Evolutionary conservation across 306 rosid species (phyloP), one percentile per base, ranked within the genome.

Genomic region (Quercus dentata): DNA sequence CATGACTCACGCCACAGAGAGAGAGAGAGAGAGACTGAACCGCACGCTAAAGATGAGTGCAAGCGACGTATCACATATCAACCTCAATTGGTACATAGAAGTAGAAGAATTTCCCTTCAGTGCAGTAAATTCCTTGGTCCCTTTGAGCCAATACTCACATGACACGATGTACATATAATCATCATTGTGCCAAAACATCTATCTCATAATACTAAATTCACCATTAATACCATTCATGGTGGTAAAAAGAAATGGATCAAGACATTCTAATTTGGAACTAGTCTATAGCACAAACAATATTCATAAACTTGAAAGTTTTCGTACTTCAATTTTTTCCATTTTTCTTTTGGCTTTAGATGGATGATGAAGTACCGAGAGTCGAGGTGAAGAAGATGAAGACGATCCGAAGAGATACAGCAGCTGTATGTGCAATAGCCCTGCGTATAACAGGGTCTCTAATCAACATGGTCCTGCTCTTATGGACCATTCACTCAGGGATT

Each of bases 401-500:
- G 77, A 71, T 54, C 23, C 25, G 65, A 3, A 62, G 46, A 21
- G 68, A 76, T 63, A 31, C 3, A 49, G 71, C 35, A 51, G 28
- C 15, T 65, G 38, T 81, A 4, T 58, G 56, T 58, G 82, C 78
- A 49, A 82, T 77, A 21, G 76, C 78, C 15, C 51, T 81, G 68
- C 82, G 73, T 7, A 64, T 79, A 68, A 33, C 69, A 17, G 80
- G 80, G 44, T 78, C 82, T 76, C 74, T 88, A 28, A 35, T 82
- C 51, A 83, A 86, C 35, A 76, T 83, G 62, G 56, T 76, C 18
- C 19, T 82, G 49, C 80, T 91, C 72, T 35, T 82, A 30, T 80
- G 87, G 84, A 85, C 77, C 28, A 61, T 89, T 28, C n/a, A 41
- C 73, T 83, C 21, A 23, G 92, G 81, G 63, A 79, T 81, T 69